Base-by-base conservation (phyloP, 1,284 basidiomycete genomes). In the Puccinia coronata region DNA sequence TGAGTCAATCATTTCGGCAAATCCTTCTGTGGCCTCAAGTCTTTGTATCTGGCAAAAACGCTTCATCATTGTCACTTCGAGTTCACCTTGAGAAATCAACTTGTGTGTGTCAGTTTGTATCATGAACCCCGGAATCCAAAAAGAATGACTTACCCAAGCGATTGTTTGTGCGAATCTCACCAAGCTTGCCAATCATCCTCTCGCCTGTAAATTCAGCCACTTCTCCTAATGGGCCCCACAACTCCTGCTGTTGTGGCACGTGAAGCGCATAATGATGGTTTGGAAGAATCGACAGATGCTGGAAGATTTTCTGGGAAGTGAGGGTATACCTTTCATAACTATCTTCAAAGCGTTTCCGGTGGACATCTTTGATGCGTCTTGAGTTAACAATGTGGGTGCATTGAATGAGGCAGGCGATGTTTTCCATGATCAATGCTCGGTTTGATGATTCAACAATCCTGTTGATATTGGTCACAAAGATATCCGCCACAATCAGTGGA, bases 341-440 rank as follows among this genome's bases (percentile, higher is more conserved):
- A 28, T 61, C 5, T 61, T 12, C 3, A 31, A 36, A 36, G 12
- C 25, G 18, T 16, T 51, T 20, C 4, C 11, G 4, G 18, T 51
- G 49, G 12, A 20, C 23, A 51, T 9, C 49, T 51, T 51, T 9
- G 49, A 51, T 20, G 12, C 23, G 8, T 51, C 18, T 9, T 16
- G 49, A 16, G 49, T 51, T 51, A 20, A 51, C 18, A 14, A 20
- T 82, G 34, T 82, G 82, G 14, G 82, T 82, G 63, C 80, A 82
- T 31, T 57, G 76, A 23, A 82, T 71, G 23, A 65, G 70, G 39
- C 8, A 79, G 63, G 70, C 73, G 12, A 79, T 72, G 59, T 82
- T 41, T 39, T 2, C 8, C 65, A 67, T 43, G 1, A 47, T 43
- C 20, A 43, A 61, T 25, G 57, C 5, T 72, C 67, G 72, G 31